Base-by-base conservation (phyloP, 257 asterid genomes). In the Lavandula angustifolia region DNA sequence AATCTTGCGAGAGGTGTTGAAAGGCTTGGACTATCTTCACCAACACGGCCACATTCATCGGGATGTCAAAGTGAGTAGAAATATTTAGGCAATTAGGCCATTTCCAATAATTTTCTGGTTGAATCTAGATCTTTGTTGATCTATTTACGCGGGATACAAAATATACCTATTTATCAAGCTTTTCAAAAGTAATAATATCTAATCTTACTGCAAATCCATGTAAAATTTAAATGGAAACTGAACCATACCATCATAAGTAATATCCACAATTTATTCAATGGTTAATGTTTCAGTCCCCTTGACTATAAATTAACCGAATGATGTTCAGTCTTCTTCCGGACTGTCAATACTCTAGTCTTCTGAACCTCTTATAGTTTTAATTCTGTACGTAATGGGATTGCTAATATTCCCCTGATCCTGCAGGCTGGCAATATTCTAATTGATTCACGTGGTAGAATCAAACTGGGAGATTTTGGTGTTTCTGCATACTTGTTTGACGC, bases 391-490 rank as follows among this genome's bases (percentile, higher is more conserved):
- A 4, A 14, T 59, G 34, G 41, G 40, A 27, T 16, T 51, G 67
- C 43, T 37, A 16, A 5, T 68, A 34, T 35, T 50, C 32, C 44
- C 34, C 9, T 66, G 14, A 50, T 42, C 53, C 71, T 67, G 22
- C 82, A 94, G 99, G 98, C 99, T 73, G 96, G 99, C 70, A 94
- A 94, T 72, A 74, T 94, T 76, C 92, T 94, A 54, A 81, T 94
- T 50, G 98, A 86, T 69, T 32, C 92, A 35, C 95, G 88, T 55
- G 98, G 98, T 60, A 89, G 81, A 70, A 79, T 94, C 83, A 94
- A 94, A 71, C 72, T 94, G 75, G 99, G 99, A 59, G 99, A 94
- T 81, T 94, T 94, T 80, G 99, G 99, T 54, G 99, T 94, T 63
- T 94, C 99, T 76, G 98, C 99, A 58, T 88, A 85, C 83, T 74